Evolutionary conservation across 371 early-diverging fungal species (phyloP).

Genomic region (Mucor plumbeus): DNA sequence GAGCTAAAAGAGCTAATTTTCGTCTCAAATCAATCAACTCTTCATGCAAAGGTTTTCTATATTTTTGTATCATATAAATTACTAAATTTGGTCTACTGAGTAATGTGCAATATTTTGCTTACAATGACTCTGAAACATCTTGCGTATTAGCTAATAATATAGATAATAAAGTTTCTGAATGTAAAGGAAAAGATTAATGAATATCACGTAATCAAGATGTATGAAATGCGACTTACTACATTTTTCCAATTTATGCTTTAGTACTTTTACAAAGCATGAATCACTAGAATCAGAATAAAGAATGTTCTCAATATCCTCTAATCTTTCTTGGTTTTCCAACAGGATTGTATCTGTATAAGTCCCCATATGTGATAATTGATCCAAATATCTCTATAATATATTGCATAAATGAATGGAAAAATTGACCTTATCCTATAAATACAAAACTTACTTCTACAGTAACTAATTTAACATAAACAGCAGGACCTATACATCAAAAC

Average conservation of each 20-base stretch:
- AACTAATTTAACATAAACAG: constrained; percentile 78
- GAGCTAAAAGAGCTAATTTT: constrained; percentile 58
- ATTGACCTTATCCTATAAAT: background rate
- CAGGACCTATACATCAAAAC: constrained; percentile 50
- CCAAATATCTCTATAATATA: constrained; percentile 69
- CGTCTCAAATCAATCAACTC: constrained; percentile 69
- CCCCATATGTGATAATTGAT: constrained; percentile 70
- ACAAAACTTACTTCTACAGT: constrained; percentile 70
- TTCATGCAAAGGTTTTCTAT: constrained; percentile 68
- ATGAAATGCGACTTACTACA: constrained; percentile 52
- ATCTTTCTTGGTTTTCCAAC: constrained; percentile 62
- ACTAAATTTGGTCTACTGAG: no score
- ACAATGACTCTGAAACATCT: constrained; percentile 52
- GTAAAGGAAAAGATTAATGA: background rate
- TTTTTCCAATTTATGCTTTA: constrained; percentile 59
- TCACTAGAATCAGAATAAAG: constrained; percentile 54
- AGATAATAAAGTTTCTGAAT: constrained; percentile 14
- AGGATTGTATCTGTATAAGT: constrained; percentile 70
- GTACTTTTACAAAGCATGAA: constrained; percentile 57
- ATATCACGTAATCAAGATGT: background rate
- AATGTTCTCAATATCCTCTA: constrained; percentile 65
- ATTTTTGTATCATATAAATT: background rate
- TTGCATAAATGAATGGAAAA: constrained; percentile 11
- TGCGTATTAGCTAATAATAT: constrained; percentile 38
- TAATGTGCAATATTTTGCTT: constrained; percentile 10